Evolutionary conservation across 2,329 filamentous ascomycete species (phyloP), one percentile per base, ranked within the genome.

Genomic region (Ceratocystis lukuohia): DNA sequence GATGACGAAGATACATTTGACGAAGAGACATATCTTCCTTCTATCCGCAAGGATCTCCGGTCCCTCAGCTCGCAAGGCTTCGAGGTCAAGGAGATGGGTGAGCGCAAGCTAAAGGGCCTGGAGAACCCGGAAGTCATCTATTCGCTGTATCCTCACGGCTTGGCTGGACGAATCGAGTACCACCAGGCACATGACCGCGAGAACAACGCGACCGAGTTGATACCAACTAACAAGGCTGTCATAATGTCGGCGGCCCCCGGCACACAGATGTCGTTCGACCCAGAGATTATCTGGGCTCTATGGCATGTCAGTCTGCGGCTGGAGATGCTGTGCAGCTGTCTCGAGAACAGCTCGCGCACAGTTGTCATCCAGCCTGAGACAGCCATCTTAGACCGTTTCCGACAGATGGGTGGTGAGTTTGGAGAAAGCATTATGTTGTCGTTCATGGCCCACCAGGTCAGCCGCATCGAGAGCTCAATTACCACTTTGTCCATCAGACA

Each of bases 121-220:
- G 94, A 99, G 76, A 99, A 99, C 73, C 93, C 94, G 0, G 94
- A 99, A 75, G 88, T 91, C 68, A 88, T 99, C 71, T 97, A 96
- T 76, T 86, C 96, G 67, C 88, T 99, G 74, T 99, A 96, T 74
- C 93, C 94, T 1, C 91, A 96, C 74, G 84, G 88, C 0, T 83
- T 99, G 41, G 85, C 89, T 12, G 91, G 90, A 48, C 88, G 94
- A 68, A 86, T 91, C 68, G 83, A 88, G 15, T 82, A 87, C 46
- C 89, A 92, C 70, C 69, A 74, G 74, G 30, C 74, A 74, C 41
- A 75, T 75, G 70, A 56, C 20, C 57, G 50, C 1, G 66, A 61
- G 28, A 41, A 22, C 28, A 37, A 22, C 28, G 25, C 17, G 30
- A 44, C 56, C 22, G 46, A 63, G 41, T 82, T 84, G 70, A 85